Conservation (phyloP, 2,329 filamentous ascomycete species). For the Sporothrix mexicana region DNA sequence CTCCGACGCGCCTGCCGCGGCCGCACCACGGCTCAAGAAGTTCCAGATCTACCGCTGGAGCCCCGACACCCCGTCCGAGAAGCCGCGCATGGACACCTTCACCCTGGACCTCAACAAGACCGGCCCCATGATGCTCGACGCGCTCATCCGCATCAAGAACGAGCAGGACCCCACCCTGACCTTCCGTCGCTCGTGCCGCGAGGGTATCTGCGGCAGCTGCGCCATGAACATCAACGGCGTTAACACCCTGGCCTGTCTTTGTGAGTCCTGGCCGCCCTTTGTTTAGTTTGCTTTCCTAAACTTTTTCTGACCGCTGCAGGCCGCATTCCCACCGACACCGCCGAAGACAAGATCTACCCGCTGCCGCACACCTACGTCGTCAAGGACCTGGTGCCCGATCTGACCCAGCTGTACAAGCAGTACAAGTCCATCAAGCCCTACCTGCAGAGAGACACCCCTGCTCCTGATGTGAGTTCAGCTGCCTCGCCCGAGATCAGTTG, state of each 20-base stretch:
- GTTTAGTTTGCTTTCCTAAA: neutral
- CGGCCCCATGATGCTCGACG: slow-evolving; percentile 97
- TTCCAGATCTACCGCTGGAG: slow-evolving; percentile 99
- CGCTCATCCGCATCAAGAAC: slow-evolving; percentile 98
- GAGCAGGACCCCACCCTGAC: slow-evolving; percentile 96
- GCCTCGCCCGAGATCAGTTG: too few species aligned
- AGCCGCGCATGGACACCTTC: slow-evolving; percentile 95
- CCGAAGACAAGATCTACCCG: slow-evolving; percentile 94
- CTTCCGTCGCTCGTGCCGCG: slow-evolving; percentile 93
- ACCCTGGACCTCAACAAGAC: slow-evolving; percentile 98
- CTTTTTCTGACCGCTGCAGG: slow-evolving; percentile 58
- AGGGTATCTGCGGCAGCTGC: slow-evolving; percentile 98
- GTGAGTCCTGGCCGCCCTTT: slow-evolving; percentile 62
- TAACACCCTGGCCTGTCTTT: slow-evolving; percentile 96
- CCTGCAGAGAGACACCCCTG: slow-evolving; percentile 85
- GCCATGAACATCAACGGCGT: slow-evolving; percentile 99
- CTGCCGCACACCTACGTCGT: slow-evolving; percentile 98
- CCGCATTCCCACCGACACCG: slow-evolving; percentile 86
- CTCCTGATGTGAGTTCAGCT: slow-evolving; percentile 72
- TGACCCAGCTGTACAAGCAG: slow-evolving; percentile 99
- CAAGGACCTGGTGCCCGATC: slow-evolving; percentile 96
- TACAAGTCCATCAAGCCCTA: slow-evolving; percentile 99
- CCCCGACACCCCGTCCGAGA: slow-evolving; percentile 87
- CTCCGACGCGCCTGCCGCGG: slow-evolving; percentile 51
- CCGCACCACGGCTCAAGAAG: slow-evolving; percentile 78